phyloP scores from a whole-genome alignment of 2,329 filamentous ascomycete genomes.

The Penicillium concentricum region DNA sequence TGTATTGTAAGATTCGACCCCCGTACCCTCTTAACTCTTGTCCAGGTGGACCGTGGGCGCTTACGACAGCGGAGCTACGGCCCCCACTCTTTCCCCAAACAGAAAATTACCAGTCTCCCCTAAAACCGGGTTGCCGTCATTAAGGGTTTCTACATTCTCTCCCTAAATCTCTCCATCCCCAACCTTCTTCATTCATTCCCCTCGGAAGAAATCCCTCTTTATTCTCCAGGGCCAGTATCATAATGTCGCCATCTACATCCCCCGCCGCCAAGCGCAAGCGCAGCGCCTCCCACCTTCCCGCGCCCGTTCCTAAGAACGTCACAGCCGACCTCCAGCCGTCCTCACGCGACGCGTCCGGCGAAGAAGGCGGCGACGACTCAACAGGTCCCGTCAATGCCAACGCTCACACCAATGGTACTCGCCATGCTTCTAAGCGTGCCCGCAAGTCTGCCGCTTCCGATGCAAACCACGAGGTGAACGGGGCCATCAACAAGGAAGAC shows the following conservation, averaged over 20 bases:
- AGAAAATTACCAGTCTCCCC: conserved; percentile 11
- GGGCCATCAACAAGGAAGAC: conserved; percentile 51
- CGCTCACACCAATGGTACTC: conserved; percentile 10
- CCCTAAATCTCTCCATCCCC: not conserved
- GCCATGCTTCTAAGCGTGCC: conserved; percentile 70
- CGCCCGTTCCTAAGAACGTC: conserved; percentile 49
- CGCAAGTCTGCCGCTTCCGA: conserved; percentile 52
- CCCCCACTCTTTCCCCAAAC: conserved; percentile 10
- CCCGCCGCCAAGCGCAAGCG: conserved; percentile 76
- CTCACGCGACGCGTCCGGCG: conserved; percentile 77
- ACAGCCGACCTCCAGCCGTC: conserved; percentile 67
- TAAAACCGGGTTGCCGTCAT: conserved; percentile 12
- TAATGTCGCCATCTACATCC: conserved; percentile 62
- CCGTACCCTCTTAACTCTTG: not conserved
- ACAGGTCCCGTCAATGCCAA: conserved; percentile 48
- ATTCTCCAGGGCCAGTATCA: conserved; percentile 16
- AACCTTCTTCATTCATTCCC: conserved; percentile 6
- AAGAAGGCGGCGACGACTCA: conserved; percentile 71
- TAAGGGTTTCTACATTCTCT: conserved; percentile 14
- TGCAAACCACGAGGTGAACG: conserved; percentile 25
- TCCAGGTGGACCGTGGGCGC: not conserved
- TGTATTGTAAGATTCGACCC: conserved; percentile 5
- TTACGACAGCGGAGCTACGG: not conserved
- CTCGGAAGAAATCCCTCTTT: conserved; percentile 6
- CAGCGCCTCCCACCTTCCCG: conserved; percentile 47